phyloP scores from a whole-genome alignment of 495 filamentous ascomycete genomes.

The Hypoxylon rickii region DNA sequence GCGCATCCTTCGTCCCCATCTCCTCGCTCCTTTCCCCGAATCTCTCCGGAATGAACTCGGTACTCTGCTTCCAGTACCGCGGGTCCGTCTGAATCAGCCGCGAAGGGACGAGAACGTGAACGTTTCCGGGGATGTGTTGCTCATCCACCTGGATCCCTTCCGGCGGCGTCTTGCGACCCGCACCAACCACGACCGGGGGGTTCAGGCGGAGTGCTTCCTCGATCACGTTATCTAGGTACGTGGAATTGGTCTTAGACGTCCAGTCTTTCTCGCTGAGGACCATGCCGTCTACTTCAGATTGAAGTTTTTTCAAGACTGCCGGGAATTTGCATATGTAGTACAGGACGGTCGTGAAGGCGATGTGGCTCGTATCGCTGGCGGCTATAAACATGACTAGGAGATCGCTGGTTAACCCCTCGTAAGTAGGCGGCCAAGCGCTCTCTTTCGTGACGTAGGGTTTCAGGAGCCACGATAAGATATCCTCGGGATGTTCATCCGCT shows the following conservation, averaged over 20 bases:
- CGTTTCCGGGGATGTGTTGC: conserved; percentile 53
- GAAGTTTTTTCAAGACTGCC: conserved; percentile 22
- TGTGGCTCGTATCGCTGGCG: conserved; percentile 30
- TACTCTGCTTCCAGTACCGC: conserved; percentile 45
- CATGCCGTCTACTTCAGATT: conserved; percentile 10
- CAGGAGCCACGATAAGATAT: conserved; percentile 35
- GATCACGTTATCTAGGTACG: conserved; percentile 54
- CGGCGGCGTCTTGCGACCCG: conserved; percentile 46
- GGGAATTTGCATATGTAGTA: conserved; percentile 27
- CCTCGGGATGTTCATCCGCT: conserved; percentile 16
- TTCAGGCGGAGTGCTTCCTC: conserved; percentile 59
- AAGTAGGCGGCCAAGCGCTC: conserved; percentile 18
- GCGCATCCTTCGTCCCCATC: conserved; percentile 26
- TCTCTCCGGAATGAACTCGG: conserved; percentile 57
- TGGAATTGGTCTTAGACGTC: conserved; percentile 24
- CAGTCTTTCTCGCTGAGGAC: conserved; percentile 25
- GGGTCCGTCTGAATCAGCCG: conserved; percentile 38
- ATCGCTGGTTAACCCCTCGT: conserved; percentile 21
- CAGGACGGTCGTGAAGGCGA: conserved; percentile 9
- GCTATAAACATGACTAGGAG: conserved; percentile 24
- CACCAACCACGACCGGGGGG: conserved; percentile 43
- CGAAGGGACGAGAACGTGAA: conserved; percentile 31
- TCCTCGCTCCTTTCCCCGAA: conserved; percentile 45
- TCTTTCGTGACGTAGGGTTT: conserved; percentile 30
- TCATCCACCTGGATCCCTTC: conserved; percentile 55